Evolutionary conservation across 129 eudicot species (phyloP).

Genomic region (Apium graveolens): DNA sequence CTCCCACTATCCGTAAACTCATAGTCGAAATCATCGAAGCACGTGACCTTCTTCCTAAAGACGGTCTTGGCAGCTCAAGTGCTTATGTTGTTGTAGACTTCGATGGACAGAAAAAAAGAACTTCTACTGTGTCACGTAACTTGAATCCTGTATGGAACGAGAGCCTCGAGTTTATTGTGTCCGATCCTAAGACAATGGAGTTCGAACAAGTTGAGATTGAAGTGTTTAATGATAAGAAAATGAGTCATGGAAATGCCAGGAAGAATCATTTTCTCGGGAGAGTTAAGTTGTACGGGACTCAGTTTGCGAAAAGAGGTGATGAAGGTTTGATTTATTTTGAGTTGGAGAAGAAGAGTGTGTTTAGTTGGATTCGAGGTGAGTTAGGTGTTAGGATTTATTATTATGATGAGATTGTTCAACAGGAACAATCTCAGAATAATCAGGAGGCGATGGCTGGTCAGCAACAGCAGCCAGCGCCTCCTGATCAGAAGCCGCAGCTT

Average conservation of each 20-base stretch:
- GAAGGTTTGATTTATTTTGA: slow-evolving; percentile 75
- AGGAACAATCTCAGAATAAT: slow-evolving; percentile 14
- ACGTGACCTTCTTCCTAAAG: slow-evolving; percentile 86
- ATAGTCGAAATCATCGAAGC: slow-evolving; percentile 78
- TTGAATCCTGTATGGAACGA: slow-evolving; percentile 90
- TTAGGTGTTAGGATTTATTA: slow-evolving; percentile 74
- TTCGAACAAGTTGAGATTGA: slow-evolving; percentile 70
- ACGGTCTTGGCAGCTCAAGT: slow-evolving; percentile 95
- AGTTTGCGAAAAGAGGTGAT: slow-evolving; percentile 67
- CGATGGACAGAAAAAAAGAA: slow-evolving; percentile 83
- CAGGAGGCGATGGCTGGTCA: slow-evolving; percentile 10
- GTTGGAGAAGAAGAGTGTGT: slow-evolving; percentile 94
- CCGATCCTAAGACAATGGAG: slow-evolving; percentile 86
- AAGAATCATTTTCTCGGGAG: slow-evolving; percentile 94
- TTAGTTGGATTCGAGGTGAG: slow-evolving; percentile 92
- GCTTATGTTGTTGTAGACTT: slow-evolving; percentile 88
- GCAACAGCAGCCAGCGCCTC: slow-evolving; percentile 14
- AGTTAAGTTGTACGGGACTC: slow-evolving; percentile 77
- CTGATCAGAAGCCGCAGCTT: slow-evolving; percentile 20
- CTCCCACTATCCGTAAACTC: slow-evolving; percentile 47
- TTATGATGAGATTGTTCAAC: slow-evolving; percentile 49
- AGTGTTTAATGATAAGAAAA: slow-evolving; percentile 70
- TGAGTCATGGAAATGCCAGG: slow-evolving; percentile 62
- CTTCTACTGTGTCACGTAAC: slow-evolving; percentile 51
- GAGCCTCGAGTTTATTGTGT: slow-evolving; percentile 53